Evolutionary conservation across 768 basidiomycete genomes (phyloP).

Genomic region (Dacryopinax spathularia): DNA sequence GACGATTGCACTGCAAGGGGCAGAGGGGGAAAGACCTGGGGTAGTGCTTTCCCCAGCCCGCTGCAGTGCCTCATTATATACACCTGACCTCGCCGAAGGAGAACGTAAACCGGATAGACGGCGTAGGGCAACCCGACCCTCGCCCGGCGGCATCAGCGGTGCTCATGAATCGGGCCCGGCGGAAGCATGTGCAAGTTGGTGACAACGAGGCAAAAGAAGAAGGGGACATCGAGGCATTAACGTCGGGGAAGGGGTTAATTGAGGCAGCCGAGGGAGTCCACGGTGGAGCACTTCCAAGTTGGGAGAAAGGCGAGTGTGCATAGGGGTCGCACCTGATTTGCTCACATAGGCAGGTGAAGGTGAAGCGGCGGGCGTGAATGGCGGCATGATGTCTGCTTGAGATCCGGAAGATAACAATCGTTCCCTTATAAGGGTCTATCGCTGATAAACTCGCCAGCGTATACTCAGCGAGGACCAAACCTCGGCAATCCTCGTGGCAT

Average conservation of each 20-base stretch:
- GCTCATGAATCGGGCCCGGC: background rate
- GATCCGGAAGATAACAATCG: background rate
- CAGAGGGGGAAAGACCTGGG: background rate
- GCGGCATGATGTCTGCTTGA: background rate
- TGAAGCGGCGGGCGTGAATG: background rate
- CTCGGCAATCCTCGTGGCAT: background rate
- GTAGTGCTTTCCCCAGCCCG: background rate
- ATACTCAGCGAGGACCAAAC: background rate
- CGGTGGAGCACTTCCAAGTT: background rate
- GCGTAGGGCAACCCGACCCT: background rate
- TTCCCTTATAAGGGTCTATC: background rate
- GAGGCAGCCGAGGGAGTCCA: background rate
- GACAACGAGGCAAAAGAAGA: background rate
- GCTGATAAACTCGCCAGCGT: background rate
- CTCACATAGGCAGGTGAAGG: background rate
- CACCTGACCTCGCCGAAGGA: background rate
- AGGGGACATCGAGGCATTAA: background rate
- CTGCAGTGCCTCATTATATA: conserved; percentile 1
- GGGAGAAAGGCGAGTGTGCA: background rate
- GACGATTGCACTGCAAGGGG: background rate
- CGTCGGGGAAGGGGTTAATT: background rate
- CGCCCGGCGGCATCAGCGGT: background rate
- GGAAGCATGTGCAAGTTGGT: background rate
- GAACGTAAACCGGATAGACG: background rate
- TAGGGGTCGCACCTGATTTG: background rate